phyloP scores from a whole-genome alignment of 352 stramenopile species.

The Pythium pyrilobum region DNA sequence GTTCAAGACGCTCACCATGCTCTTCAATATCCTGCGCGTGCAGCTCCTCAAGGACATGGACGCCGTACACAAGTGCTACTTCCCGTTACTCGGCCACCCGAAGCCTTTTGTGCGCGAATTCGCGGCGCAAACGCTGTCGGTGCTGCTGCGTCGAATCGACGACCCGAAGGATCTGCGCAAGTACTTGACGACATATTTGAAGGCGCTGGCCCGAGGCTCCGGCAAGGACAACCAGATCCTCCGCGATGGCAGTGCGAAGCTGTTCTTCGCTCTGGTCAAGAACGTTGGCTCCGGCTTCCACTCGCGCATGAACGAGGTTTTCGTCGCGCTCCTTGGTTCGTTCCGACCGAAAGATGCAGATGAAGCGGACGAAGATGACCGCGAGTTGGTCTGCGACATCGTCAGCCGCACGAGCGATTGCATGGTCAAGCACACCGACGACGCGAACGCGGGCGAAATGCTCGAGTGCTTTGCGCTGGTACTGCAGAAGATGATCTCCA shows the following conservation, averaged over 20 bases:
- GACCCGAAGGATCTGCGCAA: conserved; percentile 67
- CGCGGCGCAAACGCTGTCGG: conserved; percentile 80
- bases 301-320: conserved; percentile 76
- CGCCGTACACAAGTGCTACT: conserved; percentile 88
- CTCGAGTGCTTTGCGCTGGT: conserved; percentile 62
- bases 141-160: conserved; percentile 78
- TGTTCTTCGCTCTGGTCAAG: conserved; percentile 78
- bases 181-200: conserved; percentile 75
- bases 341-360: conserved; percentile 51
- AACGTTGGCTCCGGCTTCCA: conserved; percentile 86
- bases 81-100: conserved; percentile 78
- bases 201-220: conserved; percentile 62
- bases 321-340: conserved; percentile 62
- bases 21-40: conserved; percentile 83
- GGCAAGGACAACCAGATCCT: conserved; percentile 58
- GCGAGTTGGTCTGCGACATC: conserved; percentile 56
- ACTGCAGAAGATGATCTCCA: conserved; percentile 42
- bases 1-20: conserved; percentile 89
- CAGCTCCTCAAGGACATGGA: conserved; percentile 87
- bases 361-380: conserved; percentile 14
- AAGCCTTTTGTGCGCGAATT: conserved; percentile 88
- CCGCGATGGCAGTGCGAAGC: conserved; percentile 79
- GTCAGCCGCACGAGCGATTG: conserved; percentile 56
- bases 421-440: conserved; percentile 78
- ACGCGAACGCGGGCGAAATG: conserved; percentile 51